phyloP scores from a whole-genome alignment of 768 basidiomycete species.

The Lyophyllum atratum region DNA sequence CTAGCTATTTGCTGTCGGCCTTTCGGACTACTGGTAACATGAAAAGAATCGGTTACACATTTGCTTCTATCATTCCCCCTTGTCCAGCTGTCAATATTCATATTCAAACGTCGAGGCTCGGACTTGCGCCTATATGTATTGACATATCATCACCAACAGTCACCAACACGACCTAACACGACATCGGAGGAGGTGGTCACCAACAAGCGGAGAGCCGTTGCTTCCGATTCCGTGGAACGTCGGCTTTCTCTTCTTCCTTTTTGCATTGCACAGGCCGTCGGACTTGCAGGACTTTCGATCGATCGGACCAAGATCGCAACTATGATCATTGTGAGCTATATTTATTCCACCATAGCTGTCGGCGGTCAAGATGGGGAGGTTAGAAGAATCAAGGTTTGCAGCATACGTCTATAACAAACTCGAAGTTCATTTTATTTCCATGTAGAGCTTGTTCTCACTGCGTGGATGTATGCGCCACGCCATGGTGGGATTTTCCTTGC shows the following conservation, averaged over 20 bases:
- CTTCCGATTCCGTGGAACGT: neutral
- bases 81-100: neutral
- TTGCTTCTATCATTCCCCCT: neutral
- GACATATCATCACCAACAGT: neutral
- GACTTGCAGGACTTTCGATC: neutral
- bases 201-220: neutral
- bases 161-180: neutral
- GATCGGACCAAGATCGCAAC: neutral
- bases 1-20: neutral
- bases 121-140: too few species aligned
- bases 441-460: neutral
- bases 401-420: neutral
- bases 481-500: neutral
- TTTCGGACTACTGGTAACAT: neutral
- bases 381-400: neutral
- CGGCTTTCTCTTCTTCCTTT: neutral
- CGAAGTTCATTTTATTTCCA: neutral
- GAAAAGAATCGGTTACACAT: neutral
- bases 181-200: neutral
- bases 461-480: neutral
- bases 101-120: neutral
- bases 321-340: neutral
- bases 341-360: neutral
- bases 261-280: neutral
- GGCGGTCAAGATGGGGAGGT: too few species aligned